phyloP scores from a whole-genome alignment of 2,329 filamentous ascomycete species.

The Sporothrix curviconia region DNA sequence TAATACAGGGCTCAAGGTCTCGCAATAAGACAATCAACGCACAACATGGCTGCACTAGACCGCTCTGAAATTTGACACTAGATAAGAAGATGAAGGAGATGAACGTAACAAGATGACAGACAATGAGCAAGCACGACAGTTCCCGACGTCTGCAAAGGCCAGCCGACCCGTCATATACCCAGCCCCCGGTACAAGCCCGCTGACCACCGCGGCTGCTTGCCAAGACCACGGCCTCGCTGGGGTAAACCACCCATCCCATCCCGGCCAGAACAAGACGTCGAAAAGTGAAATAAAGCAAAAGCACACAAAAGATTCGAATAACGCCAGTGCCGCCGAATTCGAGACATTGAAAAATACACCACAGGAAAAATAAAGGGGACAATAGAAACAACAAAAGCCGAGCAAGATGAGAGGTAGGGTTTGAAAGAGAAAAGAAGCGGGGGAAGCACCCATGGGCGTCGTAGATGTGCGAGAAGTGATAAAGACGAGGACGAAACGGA shows the following conservation, averaged over 20 bases:
- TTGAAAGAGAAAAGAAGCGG: no score
- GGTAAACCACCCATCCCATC: background rate
- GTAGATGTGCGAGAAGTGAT: no score
- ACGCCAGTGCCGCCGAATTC: slow-evolving; percentile 1
- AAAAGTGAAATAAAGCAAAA: background rate
- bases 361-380: background rate
- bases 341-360: background rate
- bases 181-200: background rate
- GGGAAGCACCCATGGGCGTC: no score
- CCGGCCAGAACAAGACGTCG: background rate
- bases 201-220: background rate
- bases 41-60: background rate
- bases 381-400: no score
- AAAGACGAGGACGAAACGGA: background rate
- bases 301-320: background rate
- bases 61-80: background rate
- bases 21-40: background rate
- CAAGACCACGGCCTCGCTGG: background rate
- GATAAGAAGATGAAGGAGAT: background rate
- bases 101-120: background rate
- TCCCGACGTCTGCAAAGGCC: background rate
- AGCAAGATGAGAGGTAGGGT: no score
- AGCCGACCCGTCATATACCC: background rate
- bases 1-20: no score
- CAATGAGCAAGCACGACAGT: background rate